phyloP scores from a whole-genome alignment of 75 land plant genomes.

The Gnetum montanum region DNA sequence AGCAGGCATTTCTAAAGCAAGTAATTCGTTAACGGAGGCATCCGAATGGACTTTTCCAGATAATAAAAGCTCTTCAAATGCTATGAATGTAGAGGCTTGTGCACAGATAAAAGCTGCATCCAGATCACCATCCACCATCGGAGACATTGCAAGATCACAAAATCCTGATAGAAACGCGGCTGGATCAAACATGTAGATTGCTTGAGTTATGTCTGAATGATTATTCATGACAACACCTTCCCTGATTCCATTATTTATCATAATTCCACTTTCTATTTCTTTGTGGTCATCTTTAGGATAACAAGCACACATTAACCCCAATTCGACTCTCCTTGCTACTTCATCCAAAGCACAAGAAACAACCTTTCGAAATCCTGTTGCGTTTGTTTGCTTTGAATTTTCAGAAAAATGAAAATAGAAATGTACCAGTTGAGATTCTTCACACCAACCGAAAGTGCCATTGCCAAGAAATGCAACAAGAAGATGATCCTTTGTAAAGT shows the following conservation, averaged over 20 bases:
- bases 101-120: conserved; percentile 32
- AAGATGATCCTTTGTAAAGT: conserved; percentile 7
- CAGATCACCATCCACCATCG: conserved; percentile 18
- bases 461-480: conserved; percentile 54
- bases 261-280: conserved; percentile 13
- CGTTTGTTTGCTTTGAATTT: conserved; percentile 33
- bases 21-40: too few species aligned
- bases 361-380: conserved; percentile 31
- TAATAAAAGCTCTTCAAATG: conserved; percentile 26
- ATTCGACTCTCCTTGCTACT: conserved; percentile 40
- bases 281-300: conserved; percentile 21
- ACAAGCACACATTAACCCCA: conserved; percentile 42
- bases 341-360: conserved; percentile 42
- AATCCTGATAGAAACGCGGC: conserved; percentile 24
- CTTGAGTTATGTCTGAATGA: conserved; percentile 10
- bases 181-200: conserved; percentile 28
- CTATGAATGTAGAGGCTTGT: conserved; percentile 34
- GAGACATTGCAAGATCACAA: conserved; percentile 24
- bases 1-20: too few species aligned
- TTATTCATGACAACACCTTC: conserved; percentile 17
- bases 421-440: conserved; percentile 33
- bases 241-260: conserved; percentile 43
- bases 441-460: conserved; percentile 41
- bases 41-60: conserved; percentile 16
- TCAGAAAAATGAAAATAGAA: conserved; percentile 26